These are phyloP conservation scores for Penicillium sp. DNA, from an alignment of 2,329 filamentous ascomycete species.

Conservation along the genomic window DNA sequence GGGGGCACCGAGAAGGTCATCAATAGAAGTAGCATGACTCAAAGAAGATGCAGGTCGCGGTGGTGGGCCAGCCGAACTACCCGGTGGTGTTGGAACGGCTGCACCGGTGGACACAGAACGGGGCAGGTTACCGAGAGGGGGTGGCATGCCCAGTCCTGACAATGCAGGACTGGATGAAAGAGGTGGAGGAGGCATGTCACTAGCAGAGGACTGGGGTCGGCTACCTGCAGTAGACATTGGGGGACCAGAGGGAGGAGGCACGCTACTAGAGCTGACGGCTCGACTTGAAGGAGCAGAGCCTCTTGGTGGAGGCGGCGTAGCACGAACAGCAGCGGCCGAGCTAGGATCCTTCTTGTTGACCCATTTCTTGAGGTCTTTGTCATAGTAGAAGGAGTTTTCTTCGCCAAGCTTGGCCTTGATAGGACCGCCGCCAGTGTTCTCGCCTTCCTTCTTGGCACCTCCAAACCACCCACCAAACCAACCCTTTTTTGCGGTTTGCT, in stretches of 20 bases:
- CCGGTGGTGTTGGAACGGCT: slow-evolving; percentile 38
- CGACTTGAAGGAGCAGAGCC: slow-evolving; percentile 53
- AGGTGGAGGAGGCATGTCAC: slow-evolving; percentile 26
- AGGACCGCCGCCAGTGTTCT: slow-evolving; percentile 52
- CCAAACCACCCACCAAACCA: slow-evolving; percentile 89
- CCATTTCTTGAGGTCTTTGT: slow-evolving; percentile 96
- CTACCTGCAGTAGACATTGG: slow-evolving; percentile 29
- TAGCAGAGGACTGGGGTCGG: slow-evolving; percentile 37
- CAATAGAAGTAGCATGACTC: slow-evolving; percentile 91
- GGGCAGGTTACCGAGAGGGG: slow-evolving; percentile 31
- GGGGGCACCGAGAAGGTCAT: slow-evolving; percentile 81
- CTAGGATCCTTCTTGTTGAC: slow-evolving; percentile 87
- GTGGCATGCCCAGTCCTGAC: slow-evolving; percentile 32
- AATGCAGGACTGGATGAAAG: slow-evolving; percentile 36
- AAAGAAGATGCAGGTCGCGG: slow-evolving; percentile 76
- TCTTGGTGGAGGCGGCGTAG: slow-evolving; percentile 78
- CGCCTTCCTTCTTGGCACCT: slow-evolving; percentile 59
- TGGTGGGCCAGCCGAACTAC: slow-evolving; percentile 48
- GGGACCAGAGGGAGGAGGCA: slow-evolving; percentile 47
- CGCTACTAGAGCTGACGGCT: slow-evolving; percentile 57
- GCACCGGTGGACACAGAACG: slow-evolving; percentile 43
- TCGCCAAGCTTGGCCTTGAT: slow-evolving; percentile 93
- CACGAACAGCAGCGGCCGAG: slow-evolving; percentile 60
- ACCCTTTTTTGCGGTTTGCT: slow-evolving; percentile 51
- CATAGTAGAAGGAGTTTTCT: slow-evolving; percentile 88